Base-by-base conservation (phyloP, 108 stramenopile species). In the Mayamaea pseudoterrestris region DNA sequence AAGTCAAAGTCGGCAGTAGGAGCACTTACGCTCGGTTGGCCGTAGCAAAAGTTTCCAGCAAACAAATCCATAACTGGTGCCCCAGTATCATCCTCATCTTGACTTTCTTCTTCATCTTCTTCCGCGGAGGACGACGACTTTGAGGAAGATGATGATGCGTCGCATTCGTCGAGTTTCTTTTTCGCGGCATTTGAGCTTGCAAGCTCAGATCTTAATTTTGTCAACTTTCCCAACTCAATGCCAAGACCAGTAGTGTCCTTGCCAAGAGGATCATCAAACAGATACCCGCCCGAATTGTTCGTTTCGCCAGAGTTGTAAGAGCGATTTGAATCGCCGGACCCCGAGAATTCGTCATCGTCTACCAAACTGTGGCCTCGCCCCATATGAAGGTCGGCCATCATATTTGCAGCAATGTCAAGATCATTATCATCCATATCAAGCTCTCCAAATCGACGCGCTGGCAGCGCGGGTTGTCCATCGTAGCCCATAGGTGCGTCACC, bases 341-440 rank as follows among this genome's bases (percentile, higher is more conserved):
- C 65, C 28, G 50, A 51, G 21, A 55, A 65, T 43, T 53, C 55
- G 9, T 53, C 55, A 1, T 16, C 44, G 36, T 57, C 65, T 27
- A 55, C 57, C 46, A 91, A 50, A 27, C 54, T 69, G 30, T 90
- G 44, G 6, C 80, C 69, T n/a, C n/a, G n/a, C n/a, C n/a, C n/a
- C n/a, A n/a, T n/a, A n/a, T n/a, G n/a, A n/a, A n/a, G n/a, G n/a
- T n/a, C n/a, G 32, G 74, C 80, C 68, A 93, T 90, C 84, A 93
- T 93, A 46, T 56, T 74, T 8, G 80, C 92, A 12, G 92, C 92
- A 43, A 89, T 76, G 55, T 93, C 92, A 8, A 93, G 42, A 45
- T 93, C 92, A 59, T 68, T 78, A 26, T 93, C 87, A 48, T 89
- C 81, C 71, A 91, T 82, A 39, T 84, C 90, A 42, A 68, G 73